A percentile compares a stretch with the other conserved stretches of the same genome.
These are phyloP conservation scores for Schizosaccharomyces lindneri DNA, from an alignment of 805 yeast species.

Conservation along the genomic window DNA sequence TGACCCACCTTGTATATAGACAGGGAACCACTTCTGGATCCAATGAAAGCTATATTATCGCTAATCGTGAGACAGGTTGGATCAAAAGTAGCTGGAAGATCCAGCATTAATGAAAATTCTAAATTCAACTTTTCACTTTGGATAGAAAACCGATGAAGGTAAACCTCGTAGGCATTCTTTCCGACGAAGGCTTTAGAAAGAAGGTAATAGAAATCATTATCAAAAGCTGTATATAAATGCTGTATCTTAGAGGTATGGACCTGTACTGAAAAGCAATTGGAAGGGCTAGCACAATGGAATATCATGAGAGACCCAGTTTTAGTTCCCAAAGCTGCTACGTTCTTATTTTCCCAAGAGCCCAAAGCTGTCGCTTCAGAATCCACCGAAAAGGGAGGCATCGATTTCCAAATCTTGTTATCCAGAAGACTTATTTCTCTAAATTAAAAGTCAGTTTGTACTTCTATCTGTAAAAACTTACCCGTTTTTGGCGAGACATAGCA, in stretches of 20 bases:
- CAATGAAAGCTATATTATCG: neutral
- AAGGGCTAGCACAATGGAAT: neutral
- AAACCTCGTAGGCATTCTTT: neutral
- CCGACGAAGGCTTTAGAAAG: neutral
- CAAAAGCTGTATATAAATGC: neutral
- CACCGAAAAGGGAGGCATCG: neutral
- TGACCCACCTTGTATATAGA: neutral
- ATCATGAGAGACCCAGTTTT: neutral
- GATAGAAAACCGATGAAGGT: neutral
- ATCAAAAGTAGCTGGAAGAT: neutral
- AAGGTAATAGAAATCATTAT: neutral
- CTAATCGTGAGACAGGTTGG: neutral
- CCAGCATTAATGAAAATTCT: neutral
- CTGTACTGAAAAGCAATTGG: no score
- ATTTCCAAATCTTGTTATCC: neutral
- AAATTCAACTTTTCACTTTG: neutral
- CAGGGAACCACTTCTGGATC: neutral
- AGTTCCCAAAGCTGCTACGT: neutral
- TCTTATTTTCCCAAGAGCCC: neutral
- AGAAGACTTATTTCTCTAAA: neutral
- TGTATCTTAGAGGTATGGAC: neutral
- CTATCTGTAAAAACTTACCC: neutral
- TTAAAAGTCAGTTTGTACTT: neutral
- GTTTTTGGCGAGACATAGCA: neutral
- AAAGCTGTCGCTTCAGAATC: neutral